Percentiles rank a stretch among this genome's conserved stretches.
These are phyloP conservation scores for Penicillium fimorum DNA, from an alignment of 495 filamentous ascomycete genomes.

Conservation along the genomic window DNA sequence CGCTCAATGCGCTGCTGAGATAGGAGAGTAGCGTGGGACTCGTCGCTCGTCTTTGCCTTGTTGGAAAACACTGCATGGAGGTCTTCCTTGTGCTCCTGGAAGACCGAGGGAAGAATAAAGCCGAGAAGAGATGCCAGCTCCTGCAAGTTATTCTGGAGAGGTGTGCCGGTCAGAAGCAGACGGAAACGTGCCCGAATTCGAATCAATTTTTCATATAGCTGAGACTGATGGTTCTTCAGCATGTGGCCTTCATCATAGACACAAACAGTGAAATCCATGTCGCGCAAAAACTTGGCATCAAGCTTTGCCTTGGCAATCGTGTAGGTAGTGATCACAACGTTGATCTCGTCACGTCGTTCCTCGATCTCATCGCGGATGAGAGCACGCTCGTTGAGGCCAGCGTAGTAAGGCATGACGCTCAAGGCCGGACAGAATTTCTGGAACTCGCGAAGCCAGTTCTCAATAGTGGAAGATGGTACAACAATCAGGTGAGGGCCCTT, in stretches of 20 bases:
- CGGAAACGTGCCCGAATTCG: constrained; percentile 74
- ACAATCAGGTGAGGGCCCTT: constrained; percentile 83
- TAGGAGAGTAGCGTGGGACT: constrained; percentile 68
- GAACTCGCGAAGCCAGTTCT: constrained; percentile 95
- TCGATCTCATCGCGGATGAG: constrained; percentile 65
- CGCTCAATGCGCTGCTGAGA: constrained; percentile 80
- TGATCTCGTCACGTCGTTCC: constrained; percentile 60
- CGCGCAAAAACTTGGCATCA: constrained; percentile 69
- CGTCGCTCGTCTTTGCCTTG: constrained; percentile 79
- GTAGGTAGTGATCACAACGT: constrained; percentile 92
- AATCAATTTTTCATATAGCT: constrained; percentile 76
- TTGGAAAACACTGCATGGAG: constrained; percentile 82
- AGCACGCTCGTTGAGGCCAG: constrained; percentile 57
- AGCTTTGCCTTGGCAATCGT: constrained; percentile 62
- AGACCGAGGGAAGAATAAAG: constrained; percentile 86
- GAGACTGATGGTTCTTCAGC: constrained; percentile 80
- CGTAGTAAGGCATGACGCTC: constrained; percentile 79
- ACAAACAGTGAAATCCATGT: constrained; percentile 61
- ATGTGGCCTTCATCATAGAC: constrained; percentile 93
- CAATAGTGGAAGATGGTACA: constrained; percentile 87
- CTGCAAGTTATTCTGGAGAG: constrained; percentile 92
- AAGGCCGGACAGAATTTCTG: constrained; percentile 77
- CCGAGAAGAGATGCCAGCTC: constrained; percentile 84
- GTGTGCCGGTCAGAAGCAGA: constrained; percentile 87
- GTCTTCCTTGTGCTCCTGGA: constrained; percentile 68